These are phyloP conservation scores for Pichia nanzhaoensis DNA, from an alignment of 805 yeast species.

Conservation along the genomic window DNA sequence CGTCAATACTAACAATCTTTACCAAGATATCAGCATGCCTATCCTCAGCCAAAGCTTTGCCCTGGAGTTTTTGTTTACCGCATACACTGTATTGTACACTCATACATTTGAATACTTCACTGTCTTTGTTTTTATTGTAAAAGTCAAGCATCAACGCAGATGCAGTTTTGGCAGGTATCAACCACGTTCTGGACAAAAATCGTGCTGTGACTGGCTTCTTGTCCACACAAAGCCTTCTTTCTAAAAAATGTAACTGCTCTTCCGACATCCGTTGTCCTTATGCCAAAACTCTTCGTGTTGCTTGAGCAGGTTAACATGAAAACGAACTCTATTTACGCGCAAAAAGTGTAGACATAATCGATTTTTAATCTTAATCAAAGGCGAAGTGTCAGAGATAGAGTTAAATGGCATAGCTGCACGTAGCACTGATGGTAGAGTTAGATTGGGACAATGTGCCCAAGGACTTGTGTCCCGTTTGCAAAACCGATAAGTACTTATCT, in stretches of 20 bases:
- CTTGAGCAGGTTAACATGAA: too few species aligned
- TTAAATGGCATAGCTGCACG: too few species aligned
- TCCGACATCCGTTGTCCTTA: too few species aligned
- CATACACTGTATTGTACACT: conserved; percentile 14
- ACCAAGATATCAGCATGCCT: conserved; percentile 5
- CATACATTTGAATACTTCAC: conserved; percentile 14
- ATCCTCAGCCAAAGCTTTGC: neutral
- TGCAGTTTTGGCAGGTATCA: conserved; percentile 17
- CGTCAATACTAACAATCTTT: conserved; percentile 11
- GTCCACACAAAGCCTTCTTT: conserved; percentile 5
- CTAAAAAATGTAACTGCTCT: neutral
- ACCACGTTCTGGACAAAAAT: conserved; percentile 19
- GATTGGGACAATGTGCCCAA: conserved; percentile 32
- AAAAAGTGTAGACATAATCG: too few species aligned
- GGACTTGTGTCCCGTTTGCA: conserved; percentile 88
- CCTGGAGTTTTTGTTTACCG: conserved; percentile 3
- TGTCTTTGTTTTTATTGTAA: conserved; percentile 15
- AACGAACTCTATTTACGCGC: too few species aligned
- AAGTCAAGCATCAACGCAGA: conserved; percentile 19
- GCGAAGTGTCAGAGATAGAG: neutral
- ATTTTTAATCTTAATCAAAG: too few species aligned
- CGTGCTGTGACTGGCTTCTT: conserved; percentile 24
- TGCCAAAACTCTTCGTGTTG: too few species aligned
- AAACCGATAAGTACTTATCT: conserved; percentile 86
- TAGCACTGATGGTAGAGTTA: conserved; percentile 31